Evolutionary conservation across 345 rosid species (phyloP).

Genomic region (Bruguiera gymnorhiza): DNA sequence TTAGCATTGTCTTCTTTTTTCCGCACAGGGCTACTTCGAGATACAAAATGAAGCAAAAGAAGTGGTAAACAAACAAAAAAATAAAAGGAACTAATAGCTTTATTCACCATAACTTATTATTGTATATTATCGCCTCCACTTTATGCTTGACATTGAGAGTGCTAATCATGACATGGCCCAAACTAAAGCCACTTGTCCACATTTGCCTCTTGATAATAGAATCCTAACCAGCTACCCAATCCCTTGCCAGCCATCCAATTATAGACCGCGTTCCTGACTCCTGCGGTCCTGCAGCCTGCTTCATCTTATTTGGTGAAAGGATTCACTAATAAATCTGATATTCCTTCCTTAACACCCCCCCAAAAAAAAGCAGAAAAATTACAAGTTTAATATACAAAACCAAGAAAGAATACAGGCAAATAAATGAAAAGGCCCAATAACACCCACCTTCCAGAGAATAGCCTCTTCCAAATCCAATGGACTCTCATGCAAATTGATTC

Average conservation of each 20-base stretch:
- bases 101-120: neutral
- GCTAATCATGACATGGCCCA: neutral
- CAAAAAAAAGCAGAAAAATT: neutral
- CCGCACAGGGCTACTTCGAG: no score
- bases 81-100: neutral
- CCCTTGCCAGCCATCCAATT: neutral
- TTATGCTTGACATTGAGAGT: no score
- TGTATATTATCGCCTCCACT: conserved; percentile 2
- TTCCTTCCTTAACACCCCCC: neutral
- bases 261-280: neutral
- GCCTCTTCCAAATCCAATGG: no score
- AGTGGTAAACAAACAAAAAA: neutral
- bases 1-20: no score
- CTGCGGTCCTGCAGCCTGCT: conserved; percentile 3
- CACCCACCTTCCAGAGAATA: neutral
- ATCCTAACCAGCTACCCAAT: neutral
- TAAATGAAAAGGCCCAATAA: neutral
- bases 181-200: neutral
- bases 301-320: neutral
- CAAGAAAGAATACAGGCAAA: neutral
- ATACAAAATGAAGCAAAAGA: neutral
- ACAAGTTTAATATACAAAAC: neutral
- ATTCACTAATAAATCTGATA: neutral
- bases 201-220: neutral
- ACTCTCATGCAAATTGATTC: no score